Base-by-base conservation (phyloP, 2,329 filamentous ascomycete species). In the Botryotinia globosa region DNA sequence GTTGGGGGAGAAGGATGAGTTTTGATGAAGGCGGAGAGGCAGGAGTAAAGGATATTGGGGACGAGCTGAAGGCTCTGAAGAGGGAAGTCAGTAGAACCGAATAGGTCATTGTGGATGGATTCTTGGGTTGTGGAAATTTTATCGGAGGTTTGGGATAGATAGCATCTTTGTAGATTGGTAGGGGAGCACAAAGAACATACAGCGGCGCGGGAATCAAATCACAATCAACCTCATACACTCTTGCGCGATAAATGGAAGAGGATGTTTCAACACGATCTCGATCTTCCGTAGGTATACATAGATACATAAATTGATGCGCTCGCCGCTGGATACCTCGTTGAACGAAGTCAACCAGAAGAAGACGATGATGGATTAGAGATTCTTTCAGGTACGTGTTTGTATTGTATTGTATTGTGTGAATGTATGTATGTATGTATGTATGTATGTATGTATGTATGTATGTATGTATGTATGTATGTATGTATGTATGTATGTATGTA, bases 1-100 rank as follows among this genome's bases (percentile, higher is more conserved):
- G 97, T 79, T 98, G 95, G 95, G 94, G 94, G 0, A 87, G 95
- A 58, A 87, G 94, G 74, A 91, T 90, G 71, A 97, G 93, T 79
- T 78, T 81, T 59, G 80, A 81, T 51, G 80, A 80, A 44, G 45
- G 45, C 20, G 45, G 45, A 22, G 44, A 58, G 56, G 32, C 18
- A 54, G 66, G 65, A 12, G 39, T 45, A 16, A 59, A 51, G 22
- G 51, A 45, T 44, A 68, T 66, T 12, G n/a, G 62, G 29, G 65
- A 62, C 20, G 62, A 39, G 16, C 22, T 68, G 54, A 72, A 34
- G n/a, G 42, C 32, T 9, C 29, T 61, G 14, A 54, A 20, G 67
- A 63, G 65, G 12, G 65, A 62, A n/a, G 14, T 51, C 20, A n/a
- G 64, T 18, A 68, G 29, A 44, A 25, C 20, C 3, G 59, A 72